A percentile compares a stretch with the other conserved stretches of the same genome.
These are phyloP conservation scores for Kwoniella sp. DNA, from an alignment of 768 basidiomycete species.

Conservation along the genomic window DNA sequence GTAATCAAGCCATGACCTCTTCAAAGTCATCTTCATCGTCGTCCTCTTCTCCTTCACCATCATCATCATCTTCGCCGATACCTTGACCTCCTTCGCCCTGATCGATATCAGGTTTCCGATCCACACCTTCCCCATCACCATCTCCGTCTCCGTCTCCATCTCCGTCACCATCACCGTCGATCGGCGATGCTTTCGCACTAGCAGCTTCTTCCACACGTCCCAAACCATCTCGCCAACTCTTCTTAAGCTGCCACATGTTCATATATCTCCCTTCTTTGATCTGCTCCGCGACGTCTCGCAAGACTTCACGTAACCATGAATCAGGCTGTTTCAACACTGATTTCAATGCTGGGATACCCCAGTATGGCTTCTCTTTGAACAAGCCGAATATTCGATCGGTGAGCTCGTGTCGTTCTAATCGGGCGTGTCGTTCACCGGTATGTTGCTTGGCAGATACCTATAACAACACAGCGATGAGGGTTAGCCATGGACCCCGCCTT, in stretches of 20 bases:
- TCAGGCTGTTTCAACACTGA: slow-evolving; percentile 41
- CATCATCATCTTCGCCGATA: slow-evolving; percentile 1
- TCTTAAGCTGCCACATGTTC: slow-evolving; percentile 42
- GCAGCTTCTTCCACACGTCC: neutral
- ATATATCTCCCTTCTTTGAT: slow-evolving; percentile 38
- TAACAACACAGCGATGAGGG: neutral
- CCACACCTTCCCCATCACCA: neutral
- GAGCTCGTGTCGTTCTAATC: slow-evolving; percentile 84
- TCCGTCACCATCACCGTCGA: neutral
- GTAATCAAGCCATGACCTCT: slow-evolving; percentile 12
- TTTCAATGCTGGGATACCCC: slow-evolving; percentile 58
- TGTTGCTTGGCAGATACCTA: slow-evolving; percentile 20
- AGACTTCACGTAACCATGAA: slow-evolving; percentile 39
- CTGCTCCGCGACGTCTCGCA: slow-evolving; percentile 42
- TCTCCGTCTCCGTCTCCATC: neutral
- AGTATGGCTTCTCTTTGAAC: slow-evolving; percentile 77
- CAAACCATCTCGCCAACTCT: slow-evolving; percentile 18
- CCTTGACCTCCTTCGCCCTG: slow-evolving; percentile 1
- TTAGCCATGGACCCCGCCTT: neutral
- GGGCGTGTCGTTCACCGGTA: slow-evolving; percentile 74
- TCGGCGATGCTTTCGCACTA: neutral
- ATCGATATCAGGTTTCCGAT: neutral
- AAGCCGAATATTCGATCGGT: slow-evolving; percentile 77
- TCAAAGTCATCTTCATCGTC: slow-evolving; percentile 21
- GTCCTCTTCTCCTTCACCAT: slow-evolving; percentile 5